These are phyloP conservation scores for Paspalum vaginatum DNA, from an alignment of 176 grass and related monocot genomes.

Conservation along the genomic window DNA sequence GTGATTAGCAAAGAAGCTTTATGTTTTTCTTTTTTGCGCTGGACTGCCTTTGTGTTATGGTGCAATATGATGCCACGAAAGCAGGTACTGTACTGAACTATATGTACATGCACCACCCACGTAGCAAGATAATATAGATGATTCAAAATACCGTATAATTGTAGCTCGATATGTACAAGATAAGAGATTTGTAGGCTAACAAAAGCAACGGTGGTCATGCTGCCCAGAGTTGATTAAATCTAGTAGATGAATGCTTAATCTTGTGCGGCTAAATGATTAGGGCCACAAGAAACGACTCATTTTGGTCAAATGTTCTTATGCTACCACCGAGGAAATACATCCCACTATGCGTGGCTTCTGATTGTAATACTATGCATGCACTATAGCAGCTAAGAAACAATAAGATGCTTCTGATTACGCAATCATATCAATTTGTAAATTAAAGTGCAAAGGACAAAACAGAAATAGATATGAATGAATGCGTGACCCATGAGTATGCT, in stretches of 20 bases:
- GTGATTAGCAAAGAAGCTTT: conserved; percentile 26
- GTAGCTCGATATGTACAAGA: too few species aligned
- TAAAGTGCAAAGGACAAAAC: neutral
- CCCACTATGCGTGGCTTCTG: neutral
- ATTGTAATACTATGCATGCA: neutral
- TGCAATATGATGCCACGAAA: conserved; percentile 18
- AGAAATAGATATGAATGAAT: neutral
- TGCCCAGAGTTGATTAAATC: too few species aligned
- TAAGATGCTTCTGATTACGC: neutral
- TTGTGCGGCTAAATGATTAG: too few species aligned
- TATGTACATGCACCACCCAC: neutral
- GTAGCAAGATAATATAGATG: too few species aligned
- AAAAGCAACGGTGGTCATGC: too few species aligned
- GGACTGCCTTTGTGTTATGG: conserved; percentile 1
- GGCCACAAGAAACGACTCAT: too few species aligned
- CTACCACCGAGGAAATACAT: neutral
- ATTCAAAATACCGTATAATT: too few species aligned
- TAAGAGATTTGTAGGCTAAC: too few species aligned
- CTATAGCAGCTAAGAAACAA: neutral
- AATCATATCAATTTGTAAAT: neutral
- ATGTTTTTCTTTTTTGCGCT: neutral
- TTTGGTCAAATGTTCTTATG: neutral
- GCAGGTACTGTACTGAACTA: neutral
- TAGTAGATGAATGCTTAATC: too few species aligned
- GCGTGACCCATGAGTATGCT: neutral